Evolutionary conservation across 345 rosid species (phyloP), one percentile per base, ranked within the genome.

Genomic region (Camelina laxa): DNA sequence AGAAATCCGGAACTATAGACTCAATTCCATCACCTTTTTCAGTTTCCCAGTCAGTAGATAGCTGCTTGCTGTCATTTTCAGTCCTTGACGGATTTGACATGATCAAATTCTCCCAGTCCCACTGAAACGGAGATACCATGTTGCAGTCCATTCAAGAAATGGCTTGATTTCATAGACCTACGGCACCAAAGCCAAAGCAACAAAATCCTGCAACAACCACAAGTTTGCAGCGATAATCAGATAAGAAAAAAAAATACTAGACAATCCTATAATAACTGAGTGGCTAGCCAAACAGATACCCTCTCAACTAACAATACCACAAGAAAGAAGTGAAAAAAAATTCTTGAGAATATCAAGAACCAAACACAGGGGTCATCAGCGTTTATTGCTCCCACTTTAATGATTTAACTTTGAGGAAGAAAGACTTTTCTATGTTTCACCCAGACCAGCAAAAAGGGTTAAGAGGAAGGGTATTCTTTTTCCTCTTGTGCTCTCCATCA

Each of bases 51-150:
- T 85, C 89, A 17, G 81, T 31, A 15, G 79, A 77, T 74, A 45
- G 81, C 60, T 75, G 78, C 42, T 81, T 88, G 69, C 75, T 85
- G 6, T 85, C 73, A 49, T 73, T 80, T 53, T 85, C 96, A 41
- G 82, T 69, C 20, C 85, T 60, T 27, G 84, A 78, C 1, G 84
- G 48, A 77, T 83, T 81, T 54, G 87, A 81, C 87, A 80, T 84
- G 39, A 83, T 71, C 15, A 85, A 78, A 70, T 76, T 83, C 22
- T 92, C 97, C 99, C 93, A 95, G 65, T 89, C 99, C 97, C 93
- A 90, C 71, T 66, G 88, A 67, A 82, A 56, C 35, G 91, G 79
- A 63, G 80, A 80, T 76, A 78, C 82, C 58, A 84, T 71, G 82
- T 90, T 90, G 91, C 92, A 86, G 81, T 92, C 97, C 97, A 90